A percentile compares a stretch with the other conserved stretches of the same genome.
Evolutionary conservation across 495 filamentous ascomycete species (phyloP).

Genomic region (Penicillium verhagenii): DNA sequence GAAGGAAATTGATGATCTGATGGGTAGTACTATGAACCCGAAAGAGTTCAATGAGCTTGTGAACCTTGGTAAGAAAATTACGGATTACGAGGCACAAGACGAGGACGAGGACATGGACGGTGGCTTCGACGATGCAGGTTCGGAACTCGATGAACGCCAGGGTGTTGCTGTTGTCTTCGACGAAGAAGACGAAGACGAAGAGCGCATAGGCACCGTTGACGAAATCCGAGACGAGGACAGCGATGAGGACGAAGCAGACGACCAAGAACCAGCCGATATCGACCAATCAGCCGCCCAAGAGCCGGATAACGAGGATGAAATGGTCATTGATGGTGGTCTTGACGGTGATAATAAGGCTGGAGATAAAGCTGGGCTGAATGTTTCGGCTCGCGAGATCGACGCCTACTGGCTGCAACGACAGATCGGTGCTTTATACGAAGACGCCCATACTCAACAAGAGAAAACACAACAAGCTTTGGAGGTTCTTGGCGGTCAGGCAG

Average conservation of each 20-base stretch:
- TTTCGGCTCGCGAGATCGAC: conserved; percentile 86
- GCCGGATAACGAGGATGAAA: conserved; percentile 58
- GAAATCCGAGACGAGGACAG: conserved; percentile 81
- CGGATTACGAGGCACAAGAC: conserved; percentile 96
- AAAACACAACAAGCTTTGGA: conserved; percentile 80
- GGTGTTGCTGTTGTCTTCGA: conserved; percentile 98
- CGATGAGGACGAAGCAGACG: conserved; percentile 66
- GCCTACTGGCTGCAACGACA: conserved; percentile 96
- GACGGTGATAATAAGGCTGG: conserved; percentile 41
- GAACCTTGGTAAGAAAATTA: conserved; percentile 98
- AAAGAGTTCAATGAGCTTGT: conserved; percentile 97
- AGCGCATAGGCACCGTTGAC: conserved; percentile 66
- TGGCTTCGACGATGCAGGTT: conserved; percentile 59
- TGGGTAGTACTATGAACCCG: conserved; percentile 75
- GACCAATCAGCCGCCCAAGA: conserved; percentile 53
- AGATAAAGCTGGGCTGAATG: conserved; percentile 53
- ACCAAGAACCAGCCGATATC: conserved; percentile 43
- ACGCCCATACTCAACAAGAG: conserved; percentile 86
- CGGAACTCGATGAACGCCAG: conserved; percentile 86
- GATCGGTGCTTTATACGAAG: conserved; percentile 80
- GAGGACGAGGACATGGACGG: conserved; percentile 87
- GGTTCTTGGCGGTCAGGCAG: conserved; percentile 71
- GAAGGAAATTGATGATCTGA: conserved; percentile 90
- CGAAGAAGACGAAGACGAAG: conserved; percentile 88
- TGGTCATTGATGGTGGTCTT: conserved; percentile 72